phyloP scores from a whole-genome alignment of 441 rosid species.

The Hura crepitans region DNA sequence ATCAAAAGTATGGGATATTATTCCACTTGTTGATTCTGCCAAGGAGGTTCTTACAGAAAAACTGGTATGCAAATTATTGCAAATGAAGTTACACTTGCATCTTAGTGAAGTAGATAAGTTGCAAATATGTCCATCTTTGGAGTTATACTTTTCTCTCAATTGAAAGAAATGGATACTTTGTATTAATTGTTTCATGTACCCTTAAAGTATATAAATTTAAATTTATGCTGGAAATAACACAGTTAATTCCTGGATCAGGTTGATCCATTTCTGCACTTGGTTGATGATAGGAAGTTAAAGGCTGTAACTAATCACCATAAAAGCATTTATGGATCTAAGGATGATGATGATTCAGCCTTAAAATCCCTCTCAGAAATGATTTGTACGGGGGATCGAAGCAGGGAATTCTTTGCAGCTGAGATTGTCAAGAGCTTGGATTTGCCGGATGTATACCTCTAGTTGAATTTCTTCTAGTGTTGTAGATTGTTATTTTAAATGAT shows the following conservation, averaged over 20 bases:
- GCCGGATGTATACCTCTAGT: constrained; percentile 49
- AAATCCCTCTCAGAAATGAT: constrained; percentile 55
- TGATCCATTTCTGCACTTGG: constrained; percentile 79
- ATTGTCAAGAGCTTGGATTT: constrained; percentile 61
- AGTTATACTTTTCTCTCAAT: no score
- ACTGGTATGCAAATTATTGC: constrained; percentile 41
- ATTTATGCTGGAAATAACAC: constrained; percentile 17
- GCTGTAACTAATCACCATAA: constrained; percentile 43
- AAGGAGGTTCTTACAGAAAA: constrained; percentile 54
- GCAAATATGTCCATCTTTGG: no score
- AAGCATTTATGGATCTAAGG: constrained; percentile 62
- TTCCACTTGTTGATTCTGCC: constrained; percentile 47
- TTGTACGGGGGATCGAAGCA: constrained; percentile 49
- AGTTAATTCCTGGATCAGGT: constrained; percentile 48
- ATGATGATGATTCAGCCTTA: constrained; percentile 64
- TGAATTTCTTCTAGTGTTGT: constrained; percentile 19
- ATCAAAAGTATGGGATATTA: constrained; percentile 63
- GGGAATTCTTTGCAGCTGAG: constrained; percentile 60
- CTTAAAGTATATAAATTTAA: constrained; percentile 1
- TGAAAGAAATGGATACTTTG: no score
- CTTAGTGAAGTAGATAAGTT: no score
- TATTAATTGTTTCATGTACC: not conserved
- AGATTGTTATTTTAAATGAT: not conserved
- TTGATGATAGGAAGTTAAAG: constrained; percentile 69
- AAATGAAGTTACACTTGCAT: no score